Percentiles rank a stretch among this genome's conserved stretches.
Evolutionary conservation across 441 rosid species (phyloP).

Genomic region (Populus tomentosa): DNA sequence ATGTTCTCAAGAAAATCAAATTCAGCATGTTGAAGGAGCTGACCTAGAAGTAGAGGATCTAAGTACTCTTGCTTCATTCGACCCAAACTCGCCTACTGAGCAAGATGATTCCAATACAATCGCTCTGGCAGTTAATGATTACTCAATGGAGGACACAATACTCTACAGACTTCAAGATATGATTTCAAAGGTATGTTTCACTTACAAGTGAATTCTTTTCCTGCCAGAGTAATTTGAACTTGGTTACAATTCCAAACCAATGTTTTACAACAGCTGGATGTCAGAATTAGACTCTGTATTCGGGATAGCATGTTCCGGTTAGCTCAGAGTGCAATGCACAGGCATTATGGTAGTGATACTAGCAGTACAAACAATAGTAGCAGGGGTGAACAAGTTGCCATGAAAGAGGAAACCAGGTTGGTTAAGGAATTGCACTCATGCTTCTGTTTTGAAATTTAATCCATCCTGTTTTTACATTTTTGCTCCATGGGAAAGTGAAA

Average conservation of each 20-base stretch:
- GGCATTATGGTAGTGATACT: conserved; percentile 59
- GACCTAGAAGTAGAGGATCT: conserved; percentile 41
- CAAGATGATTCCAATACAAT: conserved; percentile 51
- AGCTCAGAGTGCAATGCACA: conserved; percentile 79
- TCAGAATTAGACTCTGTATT: conserved; percentile 64
- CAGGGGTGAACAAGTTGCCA: conserved; percentile 46
- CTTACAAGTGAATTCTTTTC: conserved; percentile 18
- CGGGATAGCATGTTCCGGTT: conserved; percentile 97
- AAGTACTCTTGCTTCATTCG: conserved; percentile 44
- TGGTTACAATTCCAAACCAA: conserved; percentile 19
- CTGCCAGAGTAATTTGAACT: conserved; percentile 23
- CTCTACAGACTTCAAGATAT: conserved; percentile 73
- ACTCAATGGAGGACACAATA: conserved; percentile 46
- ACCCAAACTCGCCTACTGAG: conserved; percentile 54
- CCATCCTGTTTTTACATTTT: neutral
- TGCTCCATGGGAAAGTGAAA: neutral
- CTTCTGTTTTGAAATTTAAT: neutral
- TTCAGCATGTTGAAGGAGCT: conserved; percentile 42
- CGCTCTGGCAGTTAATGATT: conserved; percentile 41
- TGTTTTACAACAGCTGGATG: conserved; percentile 64
- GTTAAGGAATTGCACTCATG: conserved; percentile 18
- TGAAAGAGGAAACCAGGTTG: conserved; percentile 58
- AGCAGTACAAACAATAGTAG: conserved; percentile 47
- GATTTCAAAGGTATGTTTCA: conserved; percentile 62
- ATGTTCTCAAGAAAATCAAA: conserved; percentile 41